phyloP scores from a whole-genome alignment of 352 stramenopile species.

The Phytopythium kandeliae region DNA sequence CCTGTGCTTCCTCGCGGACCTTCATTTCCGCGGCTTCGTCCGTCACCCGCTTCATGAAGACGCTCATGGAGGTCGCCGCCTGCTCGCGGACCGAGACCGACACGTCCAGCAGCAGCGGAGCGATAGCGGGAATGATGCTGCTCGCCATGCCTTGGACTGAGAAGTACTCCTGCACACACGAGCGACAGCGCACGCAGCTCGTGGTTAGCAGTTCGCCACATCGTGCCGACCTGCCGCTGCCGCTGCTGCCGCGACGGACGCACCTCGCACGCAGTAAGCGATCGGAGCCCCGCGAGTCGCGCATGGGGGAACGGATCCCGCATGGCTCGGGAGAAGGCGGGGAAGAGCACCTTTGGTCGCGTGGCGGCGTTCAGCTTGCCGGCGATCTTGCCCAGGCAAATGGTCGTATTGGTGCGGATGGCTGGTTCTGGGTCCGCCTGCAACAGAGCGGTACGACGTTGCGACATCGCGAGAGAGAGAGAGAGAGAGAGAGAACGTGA shows the following conservation, averaged over 20 bases:
- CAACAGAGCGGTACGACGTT: not conserved
- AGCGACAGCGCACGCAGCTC: no score
- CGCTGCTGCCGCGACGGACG: slow-evolving; percentile 10
- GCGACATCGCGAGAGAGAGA: no score
- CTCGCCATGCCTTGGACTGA: slow-evolving; percentile 57
- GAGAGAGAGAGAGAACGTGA: no score
- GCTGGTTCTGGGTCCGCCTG: slow-evolving; percentile 86
- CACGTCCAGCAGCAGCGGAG: slow-evolving; percentile 72
- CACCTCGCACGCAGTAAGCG: slow-evolving; percentile 77
- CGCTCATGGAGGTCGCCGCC: slow-evolving; percentile 60
- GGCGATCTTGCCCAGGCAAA: slow-evolving; percentile 89
- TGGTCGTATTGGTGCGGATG: slow-evolving; percentile 92
- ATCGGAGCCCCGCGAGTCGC: slow-evolving; percentile 78
- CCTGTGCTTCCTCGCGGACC: slow-evolving; percentile 58
- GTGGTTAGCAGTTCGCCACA: no score
- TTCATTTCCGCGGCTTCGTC: slow-evolving; percentile 80
- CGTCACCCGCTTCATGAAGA: slow-evolving; percentile 82
- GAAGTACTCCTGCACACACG: slow-evolving; percentile 56
- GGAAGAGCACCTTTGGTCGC: slow-evolving; percentile 85
- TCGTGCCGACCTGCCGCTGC: no score
- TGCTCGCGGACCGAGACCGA: slow-evolving; percentile 77
- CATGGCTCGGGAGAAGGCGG: slow-evolving; percentile 78
- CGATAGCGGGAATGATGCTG: slow-evolving; percentile 74
- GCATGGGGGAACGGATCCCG: slow-evolving; percentile 88
- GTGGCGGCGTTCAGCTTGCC: slow-evolving; percentile 82